Evolutionary conservation across 2,329 filamentous ascomycete genomes (phyloP).

Genomic region (Diplodia seriata): DNA sequence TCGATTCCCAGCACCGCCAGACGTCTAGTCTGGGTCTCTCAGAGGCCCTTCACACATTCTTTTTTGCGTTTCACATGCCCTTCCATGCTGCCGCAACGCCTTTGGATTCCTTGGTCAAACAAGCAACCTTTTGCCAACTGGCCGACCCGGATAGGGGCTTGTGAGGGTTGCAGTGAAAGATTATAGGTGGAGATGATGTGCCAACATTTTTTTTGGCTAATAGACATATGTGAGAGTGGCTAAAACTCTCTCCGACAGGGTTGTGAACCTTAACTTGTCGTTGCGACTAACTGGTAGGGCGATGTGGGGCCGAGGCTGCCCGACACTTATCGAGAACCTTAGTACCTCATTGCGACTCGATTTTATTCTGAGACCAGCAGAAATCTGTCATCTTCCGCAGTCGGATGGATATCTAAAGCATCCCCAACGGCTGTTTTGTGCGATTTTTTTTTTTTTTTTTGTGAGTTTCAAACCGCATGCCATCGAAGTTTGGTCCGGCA

Average conservation of each 20-base stretch:
- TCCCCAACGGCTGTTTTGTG: too few relatives aligned
- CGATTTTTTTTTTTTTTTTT: too few relatives aligned
- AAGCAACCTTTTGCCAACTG: neutral
- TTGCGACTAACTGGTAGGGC: neutral
- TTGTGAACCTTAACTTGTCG: neutral
- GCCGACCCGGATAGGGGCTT: neutral
- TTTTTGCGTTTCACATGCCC: neutral
- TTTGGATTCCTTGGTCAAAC: neutral
- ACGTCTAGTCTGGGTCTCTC: neutral
- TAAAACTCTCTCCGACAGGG: neutral
- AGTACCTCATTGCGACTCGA: neutral
- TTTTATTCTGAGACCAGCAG: neutral
- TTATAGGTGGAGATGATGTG: neutral
- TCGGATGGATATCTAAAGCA: too few relatives aligned
- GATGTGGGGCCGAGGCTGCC: neutral
- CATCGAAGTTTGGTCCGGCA: too few relatives aligned
- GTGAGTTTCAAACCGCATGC: too few relatives aligned
- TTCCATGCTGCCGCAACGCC: neutral
- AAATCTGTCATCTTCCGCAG: neutral
- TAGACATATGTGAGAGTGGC: neutral
- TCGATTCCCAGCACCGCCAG: constrained; percentile 2
- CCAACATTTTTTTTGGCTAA: neutral
- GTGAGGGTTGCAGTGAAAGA: neutral
- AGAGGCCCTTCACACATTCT: neutral
- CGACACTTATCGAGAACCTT: neutral